Conservation (phyloP, 1,284 basidiomycete genomes). For the Heterobasidion occidentale region DNA sequence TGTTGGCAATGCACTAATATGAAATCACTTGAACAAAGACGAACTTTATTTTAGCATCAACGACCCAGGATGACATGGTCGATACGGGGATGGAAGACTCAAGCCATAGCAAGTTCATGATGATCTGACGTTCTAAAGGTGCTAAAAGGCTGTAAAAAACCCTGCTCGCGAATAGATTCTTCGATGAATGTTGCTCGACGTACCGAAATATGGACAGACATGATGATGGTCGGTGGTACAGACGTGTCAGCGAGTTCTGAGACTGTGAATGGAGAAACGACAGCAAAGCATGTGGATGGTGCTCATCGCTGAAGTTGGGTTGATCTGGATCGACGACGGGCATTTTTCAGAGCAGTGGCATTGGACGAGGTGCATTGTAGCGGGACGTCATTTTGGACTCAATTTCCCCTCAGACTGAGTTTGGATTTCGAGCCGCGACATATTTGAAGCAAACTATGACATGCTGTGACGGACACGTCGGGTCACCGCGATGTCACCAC, state of each 20-base stretch:
- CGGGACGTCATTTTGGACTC: too few species aligned
- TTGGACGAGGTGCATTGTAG: too few species aligned
- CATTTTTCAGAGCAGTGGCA: constrained; percentile 1
- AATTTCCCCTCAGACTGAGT: too few species aligned
- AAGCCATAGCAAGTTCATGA: constrained; percentile 91
- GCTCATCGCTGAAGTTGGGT: constrained; percentile 9
- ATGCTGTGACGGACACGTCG: background rate
- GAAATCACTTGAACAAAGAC: constrained; percentile 9
- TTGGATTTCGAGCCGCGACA: background rate
- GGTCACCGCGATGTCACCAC: background rate
- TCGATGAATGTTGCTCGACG: constrained; percentile 6
- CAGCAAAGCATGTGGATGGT: constrained; percentile 51
- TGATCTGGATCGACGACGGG: constrained; percentile 3
- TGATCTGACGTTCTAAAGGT: constrained; percentile 82
- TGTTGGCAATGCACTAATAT: constrained; percentile 2
- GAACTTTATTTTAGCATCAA: constrained; percentile 67
- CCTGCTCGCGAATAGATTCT: constrained; percentile 10
- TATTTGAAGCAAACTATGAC: background rate
- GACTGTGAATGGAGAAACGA: constrained; percentile 85
- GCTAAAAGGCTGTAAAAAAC: constrained; percentile 61
- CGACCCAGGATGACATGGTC: constrained; percentile 82
- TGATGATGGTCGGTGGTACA: constrained; percentile 87
- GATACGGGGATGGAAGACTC: constrained; percentile 65
- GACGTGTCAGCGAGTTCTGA: constrained; percentile 72
- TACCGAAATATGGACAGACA: constrained; percentile 93